phyloP scores from a whole-genome alignment of 1,139 yeast species.

The Lodderomyces jiufengensis region DNA sequence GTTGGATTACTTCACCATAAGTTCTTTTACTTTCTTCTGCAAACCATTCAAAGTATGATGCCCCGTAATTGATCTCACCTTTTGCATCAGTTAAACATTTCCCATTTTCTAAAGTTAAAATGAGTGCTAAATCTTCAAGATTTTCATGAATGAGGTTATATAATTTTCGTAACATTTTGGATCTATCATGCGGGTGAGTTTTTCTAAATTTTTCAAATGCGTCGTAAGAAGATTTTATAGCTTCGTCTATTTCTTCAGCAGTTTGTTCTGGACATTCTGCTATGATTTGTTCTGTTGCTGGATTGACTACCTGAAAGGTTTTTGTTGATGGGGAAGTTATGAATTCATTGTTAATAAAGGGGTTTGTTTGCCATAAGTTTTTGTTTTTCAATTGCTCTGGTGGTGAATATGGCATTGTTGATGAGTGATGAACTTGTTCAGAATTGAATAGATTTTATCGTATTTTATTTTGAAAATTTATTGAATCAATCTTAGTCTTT shows the following conservation, averaged over 20 bases:
- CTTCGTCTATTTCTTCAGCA: constrained; percentile 50
- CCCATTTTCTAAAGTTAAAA: constrained; percentile 44
- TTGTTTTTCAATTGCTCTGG: constrained; percentile 42
- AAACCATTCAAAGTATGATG: constrained; percentile 45
- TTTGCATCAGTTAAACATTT: constrained; percentile 38
- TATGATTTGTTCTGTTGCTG: constrained; percentile 63
- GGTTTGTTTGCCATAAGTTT: constrained; percentile 52
- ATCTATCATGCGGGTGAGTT: constrained; percentile 62
- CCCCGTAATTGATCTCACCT: constrained; percentile 43
- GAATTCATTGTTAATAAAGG: constrained; percentile 75
- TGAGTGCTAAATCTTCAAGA: constrained; percentile 39
- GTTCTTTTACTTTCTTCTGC: constrained; percentile 42
- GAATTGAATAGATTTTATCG: no score
- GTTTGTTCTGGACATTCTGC: constrained; percentile 57
- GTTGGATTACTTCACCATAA: constrained; percentile 42
- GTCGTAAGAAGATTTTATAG: constrained; percentile 58
- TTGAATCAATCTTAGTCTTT: no score
- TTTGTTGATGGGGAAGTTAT: constrained; percentile 44
- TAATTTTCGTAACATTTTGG: constrained; percentile 61
- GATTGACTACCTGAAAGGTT: constrained; percentile 67
- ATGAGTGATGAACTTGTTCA: no score
- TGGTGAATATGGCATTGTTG: not conserved
- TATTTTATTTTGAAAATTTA: no score
- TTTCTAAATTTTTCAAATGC: constrained; percentile 60
- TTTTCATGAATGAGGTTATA: constrained; percentile 39